Percentiles rank a stretch among this genome's conserved stretches.
phyloP scores from a whole-genome alignment of 225 moss, liverwort and hornwort species.

The Marchantia paleacea region DNA sequence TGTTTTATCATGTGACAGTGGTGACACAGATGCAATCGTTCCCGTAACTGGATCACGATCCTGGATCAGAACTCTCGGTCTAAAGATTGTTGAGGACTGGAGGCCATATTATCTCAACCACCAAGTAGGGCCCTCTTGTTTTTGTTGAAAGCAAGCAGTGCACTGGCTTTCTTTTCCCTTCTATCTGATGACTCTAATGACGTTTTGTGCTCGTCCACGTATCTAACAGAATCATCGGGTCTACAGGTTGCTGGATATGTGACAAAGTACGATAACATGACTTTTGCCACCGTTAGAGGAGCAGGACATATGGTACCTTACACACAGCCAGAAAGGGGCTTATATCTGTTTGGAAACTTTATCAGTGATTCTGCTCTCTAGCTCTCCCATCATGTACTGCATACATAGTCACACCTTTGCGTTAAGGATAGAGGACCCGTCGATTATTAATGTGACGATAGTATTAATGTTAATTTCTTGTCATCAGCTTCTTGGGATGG shows the following conservation, averaged over 20 bases:
- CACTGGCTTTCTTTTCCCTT: background rate
- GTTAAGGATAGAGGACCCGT: too few species aligned
- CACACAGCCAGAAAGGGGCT: constrained; percentile 80
- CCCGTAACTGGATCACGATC: constrained; percentile 86
- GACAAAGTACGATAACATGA: constrained; percentile 78
- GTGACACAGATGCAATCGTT: constrained; percentile 91
- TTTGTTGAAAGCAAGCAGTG: background rate
- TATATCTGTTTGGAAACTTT: constrained; percentile 78
- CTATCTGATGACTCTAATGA: background rate
- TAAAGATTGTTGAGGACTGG: constrained; percentile 63
- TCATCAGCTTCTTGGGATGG: too few species aligned
- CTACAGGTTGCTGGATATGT: constrained; percentile 89
- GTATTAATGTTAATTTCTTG: too few species aligned
- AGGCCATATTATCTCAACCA: constrained; percentile 65
- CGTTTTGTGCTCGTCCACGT: background rate
- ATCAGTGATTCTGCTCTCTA: constrained; percentile 22
- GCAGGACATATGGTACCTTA: constrained; percentile 99
- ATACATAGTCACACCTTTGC: too few species aligned
- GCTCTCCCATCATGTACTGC: background rate
- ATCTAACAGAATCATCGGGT: background rate
- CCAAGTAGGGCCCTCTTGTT: constrained; percentile 42
- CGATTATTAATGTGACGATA: too few species aligned
- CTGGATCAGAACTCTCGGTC: constrained; percentile 67
- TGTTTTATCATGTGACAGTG: constrained; percentile 41
- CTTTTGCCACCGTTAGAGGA: constrained; percentile 81